Evolutionary conservation across 2,329 filamentous ascomycete genomes (phyloP).

Genomic region (Exophiala bonariae): DNA sequence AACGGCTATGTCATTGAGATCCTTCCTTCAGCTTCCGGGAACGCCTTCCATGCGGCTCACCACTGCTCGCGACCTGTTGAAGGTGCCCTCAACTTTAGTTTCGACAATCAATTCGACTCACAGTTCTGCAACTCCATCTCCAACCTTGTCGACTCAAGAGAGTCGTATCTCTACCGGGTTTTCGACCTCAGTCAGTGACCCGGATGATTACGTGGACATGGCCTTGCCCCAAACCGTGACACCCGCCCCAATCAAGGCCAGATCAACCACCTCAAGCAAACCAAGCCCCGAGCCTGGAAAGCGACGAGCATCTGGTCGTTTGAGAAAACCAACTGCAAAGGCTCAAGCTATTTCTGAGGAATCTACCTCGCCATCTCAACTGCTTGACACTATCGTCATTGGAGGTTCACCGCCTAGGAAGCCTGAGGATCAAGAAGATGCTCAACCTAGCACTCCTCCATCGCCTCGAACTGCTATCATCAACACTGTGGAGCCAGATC

Average conservation of each 20-base stretch:
- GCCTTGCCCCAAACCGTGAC: slow-evolving; percentile 7
- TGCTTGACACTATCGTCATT: slow-evolving; percentile 18
- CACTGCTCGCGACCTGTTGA: slow-evolving; percentile 2
- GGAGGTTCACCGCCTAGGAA: neutral
- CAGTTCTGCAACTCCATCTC: slow-evolving; percentile 9
- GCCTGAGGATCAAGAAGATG: neutral
- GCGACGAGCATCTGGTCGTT: slow-evolving; percentile 16
- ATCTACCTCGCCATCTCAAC: slow-evolving; percentile 10
- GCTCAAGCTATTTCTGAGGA: slow-evolving; percentile 17
- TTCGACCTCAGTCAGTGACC: slow-evolving; percentile 14
- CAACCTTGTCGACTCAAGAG: slow-evolving; percentile 7
- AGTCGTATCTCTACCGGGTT: slow-evolving; percentile 6
- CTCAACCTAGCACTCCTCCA: neutral
- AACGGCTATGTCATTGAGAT: slow-evolving; percentile 16
- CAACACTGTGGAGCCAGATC: too few relatives aligned
- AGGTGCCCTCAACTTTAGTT: slow-evolving; percentile 5
- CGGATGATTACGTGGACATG: slow-evolving; percentile 16
- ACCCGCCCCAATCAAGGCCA: slow-evolving; percentile 16
- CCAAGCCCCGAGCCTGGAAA: neutral
- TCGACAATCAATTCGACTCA: neutral
- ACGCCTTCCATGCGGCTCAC: slow-evolving; percentile 10
- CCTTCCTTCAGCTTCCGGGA: slow-evolving; percentile 11
- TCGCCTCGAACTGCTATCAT: neutral
- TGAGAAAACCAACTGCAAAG: slow-evolving; percentile 23
- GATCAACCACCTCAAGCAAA: slow-evolving; percentile 1